phyloP scores from a whole-genome alignment of 129 eudicot species.

The Artemisia tridentata region DNA sequence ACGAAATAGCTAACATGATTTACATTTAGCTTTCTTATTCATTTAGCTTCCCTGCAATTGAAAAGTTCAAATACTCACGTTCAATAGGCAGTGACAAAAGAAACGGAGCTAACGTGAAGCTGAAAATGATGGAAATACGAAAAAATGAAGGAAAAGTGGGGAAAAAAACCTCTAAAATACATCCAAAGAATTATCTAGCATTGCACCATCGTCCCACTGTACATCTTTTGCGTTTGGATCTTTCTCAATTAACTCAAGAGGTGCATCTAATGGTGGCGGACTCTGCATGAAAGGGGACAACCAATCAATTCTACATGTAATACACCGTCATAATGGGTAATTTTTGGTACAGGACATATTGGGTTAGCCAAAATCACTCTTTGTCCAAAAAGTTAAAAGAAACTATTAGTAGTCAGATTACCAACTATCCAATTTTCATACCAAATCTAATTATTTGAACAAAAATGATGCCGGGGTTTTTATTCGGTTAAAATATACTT shows the following conservation, averaged over 20 bases:
- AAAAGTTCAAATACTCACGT: constrained; percentile 5
- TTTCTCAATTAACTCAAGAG: constrained; percentile 70
- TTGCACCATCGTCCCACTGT: constrained; percentile 83
- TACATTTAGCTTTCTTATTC: constrained; percentile 8
- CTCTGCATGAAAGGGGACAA: constrained; percentile 40
- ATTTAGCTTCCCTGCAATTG: constrained; percentile 18
- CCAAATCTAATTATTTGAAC: too few species aligned
- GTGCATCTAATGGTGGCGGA: constrained; percentile 82
- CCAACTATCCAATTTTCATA: too few species aligned
- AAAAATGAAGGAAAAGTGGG: constrained; percentile 6
- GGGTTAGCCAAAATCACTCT: too few species aligned
- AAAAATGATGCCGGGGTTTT: too few species aligned
- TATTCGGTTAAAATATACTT: too few species aligned
- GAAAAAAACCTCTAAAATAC: constrained; percentile 60
- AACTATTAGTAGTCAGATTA: too few species aligned
- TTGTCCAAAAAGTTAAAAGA: too few species aligned
- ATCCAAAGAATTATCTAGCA: constrained; percentile 58
- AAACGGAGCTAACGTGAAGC: neutral
- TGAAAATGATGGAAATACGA: neutral
- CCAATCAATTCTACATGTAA: neutral
- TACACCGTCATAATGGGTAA: neutral
- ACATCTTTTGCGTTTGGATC: constrained; percentile 59
- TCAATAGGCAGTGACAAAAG: neutral
- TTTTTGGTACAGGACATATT: too few species aligned
- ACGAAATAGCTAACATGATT: neutral